phyloP scores from a whole-genome alignment of 345 rosid genomes.

The Geranium brycei region DNA sequence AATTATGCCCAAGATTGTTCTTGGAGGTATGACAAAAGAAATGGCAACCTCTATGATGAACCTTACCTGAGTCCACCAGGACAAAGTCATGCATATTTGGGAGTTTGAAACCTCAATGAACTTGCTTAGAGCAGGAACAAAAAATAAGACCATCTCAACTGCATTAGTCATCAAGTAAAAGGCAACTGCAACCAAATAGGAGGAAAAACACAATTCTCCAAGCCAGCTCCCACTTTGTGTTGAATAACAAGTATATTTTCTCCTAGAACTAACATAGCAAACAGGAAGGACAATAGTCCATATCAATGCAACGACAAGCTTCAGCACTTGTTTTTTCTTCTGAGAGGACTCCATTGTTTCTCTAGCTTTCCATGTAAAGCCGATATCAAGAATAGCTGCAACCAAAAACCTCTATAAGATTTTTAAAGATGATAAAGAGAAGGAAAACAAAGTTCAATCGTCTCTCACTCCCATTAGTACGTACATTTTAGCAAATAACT shows the following conservation, averaged over 20 bases:
- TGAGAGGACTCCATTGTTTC: slow-evolving; percentile 41
- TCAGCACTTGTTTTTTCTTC: slow-evolving; percentile 53
- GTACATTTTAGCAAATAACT: too few species aligned
- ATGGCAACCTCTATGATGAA: neutral
- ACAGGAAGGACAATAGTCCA: slow-evolving; percentile 86
- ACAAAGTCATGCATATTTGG: slow-evolving; percentile 37
- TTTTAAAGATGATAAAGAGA: neutral
- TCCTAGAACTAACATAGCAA: slow-evolving; percentile 54
- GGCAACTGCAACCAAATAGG: slow-evolving; percentile 73
- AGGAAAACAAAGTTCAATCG: neutral
- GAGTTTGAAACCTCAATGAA: slow-evolving; percentile 70
- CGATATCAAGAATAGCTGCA: slow-evolving; percentile 74
- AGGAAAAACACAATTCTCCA: slow-evolving; percentile 66
- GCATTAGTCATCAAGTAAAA: slow-evolving; percentile 60
- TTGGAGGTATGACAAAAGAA: neutral
- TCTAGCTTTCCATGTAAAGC: slow-evolving; percentile 79
- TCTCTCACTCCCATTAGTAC: too few species aligned
- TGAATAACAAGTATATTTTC: slow-evolving; percentile 71
- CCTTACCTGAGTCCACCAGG: slow-evolving; percentile 83
- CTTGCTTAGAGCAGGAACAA: slow-evolving; percentile 71
- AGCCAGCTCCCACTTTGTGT: slow-evolving; percentile 53
- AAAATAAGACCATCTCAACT: slow-evolving; percentile 64
- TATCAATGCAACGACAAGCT: slow-evolving; percentile 52
- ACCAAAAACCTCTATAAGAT: slow-evolving; percentile 12
- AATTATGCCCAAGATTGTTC: too few species aligned